Percentiles rank a stretch among this genome's conserved stretches.
Conservation (phyloP, 441 rosid species). For the Cnidoscolus chayamansa region DNA sequence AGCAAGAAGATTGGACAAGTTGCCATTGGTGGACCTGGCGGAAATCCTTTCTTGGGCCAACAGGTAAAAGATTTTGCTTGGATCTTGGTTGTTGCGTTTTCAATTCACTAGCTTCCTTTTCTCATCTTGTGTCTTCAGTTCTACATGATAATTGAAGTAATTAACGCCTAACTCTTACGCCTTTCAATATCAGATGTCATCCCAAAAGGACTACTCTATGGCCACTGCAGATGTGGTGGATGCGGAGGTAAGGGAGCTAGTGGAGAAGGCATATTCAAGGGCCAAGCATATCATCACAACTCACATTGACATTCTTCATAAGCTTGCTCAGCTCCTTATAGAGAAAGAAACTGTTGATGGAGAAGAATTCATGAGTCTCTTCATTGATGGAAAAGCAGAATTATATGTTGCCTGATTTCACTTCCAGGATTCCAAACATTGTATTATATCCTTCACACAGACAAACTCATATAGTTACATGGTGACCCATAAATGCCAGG, state of each 20-base stretch:
- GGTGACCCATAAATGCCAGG: background rate
- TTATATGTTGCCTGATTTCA: slow-evolving; percentile 45
- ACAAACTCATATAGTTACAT: background rate
- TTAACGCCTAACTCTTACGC: slow-evolving; percentile 5
- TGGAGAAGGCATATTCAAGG: slow-evolving; percentile 68
- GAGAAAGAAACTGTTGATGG: slow-evolving; percentile 89
- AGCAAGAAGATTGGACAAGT: slow-evolving; percentile 93
- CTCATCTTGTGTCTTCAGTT: background rate
- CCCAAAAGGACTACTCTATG: slow-evolving; percentile 97
- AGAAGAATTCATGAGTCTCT: slow-evolving; percentile 88
- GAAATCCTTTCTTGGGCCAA: slow-evolving; percentile 94
- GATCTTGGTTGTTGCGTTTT: background rate
- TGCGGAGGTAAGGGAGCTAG: slow-evolving; percentile 81
- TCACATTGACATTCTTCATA: slow-evolving; percentile 78
- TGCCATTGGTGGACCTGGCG: slow-evolving; percentile 89
- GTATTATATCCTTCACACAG: slow-evolving; percentile 22
- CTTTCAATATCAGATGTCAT: slow-evolving; percentile 60
- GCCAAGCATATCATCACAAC: slow-evolving; percentile 68
- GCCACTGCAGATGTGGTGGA: slow-evolving; percentile 94
- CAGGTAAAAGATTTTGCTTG: slow-evolving; percentile 38
- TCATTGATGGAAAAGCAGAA: slow-evolving; percentile 86
- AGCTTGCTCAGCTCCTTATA: slow-evolving; percentile 79
- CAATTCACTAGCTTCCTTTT: background rate
- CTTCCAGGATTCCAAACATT: slow-evolving; percentile 9
- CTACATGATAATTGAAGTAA: background rate